Base-by-base conservation (phyloP, 768 basidiomycete species). In the Kwoniella shandongensis region DNA sequence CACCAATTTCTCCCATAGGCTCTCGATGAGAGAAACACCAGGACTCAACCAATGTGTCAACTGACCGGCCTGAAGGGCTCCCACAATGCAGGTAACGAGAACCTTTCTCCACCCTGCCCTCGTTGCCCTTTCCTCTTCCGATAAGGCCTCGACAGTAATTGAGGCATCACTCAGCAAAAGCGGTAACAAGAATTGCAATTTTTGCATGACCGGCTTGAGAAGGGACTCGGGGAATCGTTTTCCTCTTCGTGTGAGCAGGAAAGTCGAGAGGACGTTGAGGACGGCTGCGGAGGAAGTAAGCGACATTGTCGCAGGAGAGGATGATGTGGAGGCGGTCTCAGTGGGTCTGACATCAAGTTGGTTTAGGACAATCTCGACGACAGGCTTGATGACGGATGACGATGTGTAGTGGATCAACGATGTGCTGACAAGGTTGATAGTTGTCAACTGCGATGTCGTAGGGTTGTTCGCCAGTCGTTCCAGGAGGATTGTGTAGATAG, bases 341-440 rank as follows among this genome's bases (percentile, higher is more conserved):
- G 54, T 26, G 17, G 30, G 22, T 6, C 44, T 46, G 3, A 46
- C 30, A 29, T 59, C 46, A 18, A 65, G 27, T 1, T 41, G 46
- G 18, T 20, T 23, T n/a, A 68, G 32, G 27, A 72, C 39, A 3
- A 87, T 77, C 23, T 84, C 79, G 30, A 82, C 74, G 13, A 91
- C 62, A 22, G 85, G 85, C 42, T 59, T 52, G 42, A 77, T 51
- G 20, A 54, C 56, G 1, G 62, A 30, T 8, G 80, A 80, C 62
- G 86, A 86, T 73, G 86, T 86, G 66, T 94, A 90, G 69, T 94
- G 92, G 18, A 88, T 84, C 11, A 91, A 77, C 0, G 90, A 86
- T 0, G 90, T 93, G 1, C 91, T 77, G 0, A 86, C 78, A 30
- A 90, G 84, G 27, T 44, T 47, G 25, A 70, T n/a, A 13, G 57